These are phyloP conservation scores for Dacryopinax primogenitus DNA, from an alignment of 768 basidiomycete genomes.

Conservation along the genomic window DNA sequence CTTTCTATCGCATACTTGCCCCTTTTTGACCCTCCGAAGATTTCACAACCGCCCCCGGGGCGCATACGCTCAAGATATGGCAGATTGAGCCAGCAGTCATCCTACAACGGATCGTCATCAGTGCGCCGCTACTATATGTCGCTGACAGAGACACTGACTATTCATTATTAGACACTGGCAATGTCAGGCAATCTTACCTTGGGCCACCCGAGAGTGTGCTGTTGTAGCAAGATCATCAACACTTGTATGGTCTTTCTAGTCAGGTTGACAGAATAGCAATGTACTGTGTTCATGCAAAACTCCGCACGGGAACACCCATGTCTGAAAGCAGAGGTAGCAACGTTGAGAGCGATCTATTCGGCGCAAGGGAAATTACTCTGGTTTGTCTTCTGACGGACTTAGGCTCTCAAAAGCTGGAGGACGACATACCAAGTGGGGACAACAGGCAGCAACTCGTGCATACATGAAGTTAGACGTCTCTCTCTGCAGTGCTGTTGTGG, in stretches of 20 bases:
- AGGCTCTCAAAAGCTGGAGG: too few species aligned
- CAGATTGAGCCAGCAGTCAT: conserved; percentile 49
- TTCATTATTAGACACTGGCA: conserved; percentile 39
- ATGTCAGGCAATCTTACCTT: conserved; percentile 43
- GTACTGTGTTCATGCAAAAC: neutral
- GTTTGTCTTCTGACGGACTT: too few species aligned
- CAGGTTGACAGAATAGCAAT: neutral
- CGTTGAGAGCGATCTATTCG: too few species aligned
- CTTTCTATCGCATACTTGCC: conserved; percentile 18
- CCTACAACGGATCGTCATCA: conserved; percentile 48
- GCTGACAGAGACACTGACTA: neutral
- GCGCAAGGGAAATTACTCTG: too few species aligned
- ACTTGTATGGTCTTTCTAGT: neutral
- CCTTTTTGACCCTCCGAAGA: neutral
- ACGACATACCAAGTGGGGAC: too few species aligned
- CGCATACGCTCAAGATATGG: conserved; percentile 49
- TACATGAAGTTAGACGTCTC: too few species aligned
- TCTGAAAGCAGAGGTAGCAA: too few species aligned
- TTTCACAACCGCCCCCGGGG: conserved; percentile 30
- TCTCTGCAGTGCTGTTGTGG: too few species aligned
- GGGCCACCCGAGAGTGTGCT: conserved; percentile 48
- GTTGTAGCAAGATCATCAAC: too few species aligned
- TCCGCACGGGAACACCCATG: too few species aligned
- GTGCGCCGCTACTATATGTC: conserved; percentile 24
- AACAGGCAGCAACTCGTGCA: too few species aligned